Percentiles rank a stretch among this genome's conserved stretches.
Conservation (phyloP, 140 eudicot species). For the Anethum foeniculum region DNA sequence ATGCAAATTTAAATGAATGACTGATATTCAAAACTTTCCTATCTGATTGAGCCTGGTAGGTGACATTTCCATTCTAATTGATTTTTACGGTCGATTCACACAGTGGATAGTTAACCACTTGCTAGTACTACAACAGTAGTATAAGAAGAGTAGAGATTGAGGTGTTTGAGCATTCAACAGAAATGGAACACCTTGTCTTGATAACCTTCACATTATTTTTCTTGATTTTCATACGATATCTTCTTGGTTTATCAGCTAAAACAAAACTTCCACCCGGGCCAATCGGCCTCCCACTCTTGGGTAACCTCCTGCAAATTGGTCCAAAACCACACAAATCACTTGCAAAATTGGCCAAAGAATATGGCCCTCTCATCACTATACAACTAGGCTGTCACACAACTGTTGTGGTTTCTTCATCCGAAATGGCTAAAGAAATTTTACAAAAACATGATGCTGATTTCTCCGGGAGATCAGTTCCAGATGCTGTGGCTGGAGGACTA, state of each 20-base stretch:
- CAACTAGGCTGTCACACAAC: neutral
- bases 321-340: constrained; percentile 8
- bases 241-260: neutral
- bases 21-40: too few relatives aligned
- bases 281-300: neutral
- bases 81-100: neutral
- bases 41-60: neutral
- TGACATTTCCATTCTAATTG: too few relatives aligned
- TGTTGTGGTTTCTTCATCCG: neutral
- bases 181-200: neutral
- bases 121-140: neutral
- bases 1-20: neutral
- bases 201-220: neutral
- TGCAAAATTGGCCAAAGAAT: neutral
- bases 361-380: neutral
- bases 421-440: constrained; percentile 1
- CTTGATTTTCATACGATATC: neutral
- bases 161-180: neutral
- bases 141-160: neutral
- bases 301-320: neutral
- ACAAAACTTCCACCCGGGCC: constrained; percentile 3
- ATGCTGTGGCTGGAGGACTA: neutral
- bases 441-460: neutral
- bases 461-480: neutral
- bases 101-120: too few relatives aligned